Evolutionary conservation across 306 rosid species (phyloP).

Genomic region (Vigna reflexopilosa): DNA sequence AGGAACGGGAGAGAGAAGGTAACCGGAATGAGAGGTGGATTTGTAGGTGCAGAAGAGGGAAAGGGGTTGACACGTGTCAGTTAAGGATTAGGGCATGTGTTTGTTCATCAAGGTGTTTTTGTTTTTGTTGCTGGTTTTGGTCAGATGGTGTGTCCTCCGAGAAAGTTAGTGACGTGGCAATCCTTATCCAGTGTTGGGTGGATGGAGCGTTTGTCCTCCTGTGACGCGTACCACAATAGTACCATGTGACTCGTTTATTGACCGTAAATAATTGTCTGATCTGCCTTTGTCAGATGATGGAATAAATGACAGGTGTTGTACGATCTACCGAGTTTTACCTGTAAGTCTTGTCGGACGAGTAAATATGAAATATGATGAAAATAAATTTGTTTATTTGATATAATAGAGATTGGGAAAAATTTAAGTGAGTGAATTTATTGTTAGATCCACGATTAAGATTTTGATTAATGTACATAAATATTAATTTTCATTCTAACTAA

Average conservation of each 20-base stretch:
- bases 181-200: slow-evolving; percentile 56
- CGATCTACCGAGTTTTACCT: no score
- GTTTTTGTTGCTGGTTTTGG: slow-evolving; percentile 28
- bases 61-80: slow-evolving; percentile 52
- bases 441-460: no score
- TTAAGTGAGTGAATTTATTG: no score
- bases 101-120: not conserved
- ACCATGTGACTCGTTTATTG: not conserved
- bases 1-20: slow-evolving; percentile 4
- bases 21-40: slow-evolving; percentile 51
- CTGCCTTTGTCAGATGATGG: not conserved
- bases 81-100: slow-evolving; percentile 36
- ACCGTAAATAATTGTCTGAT: not conserved
- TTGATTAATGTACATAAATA: no score
- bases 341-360: no score
- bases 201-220: slow-evolving; percentile 3
- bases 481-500: no score
- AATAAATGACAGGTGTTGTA: not conserved
- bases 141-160: slow-evolving; percentile 42
- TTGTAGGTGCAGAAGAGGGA: not conserved
- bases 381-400: no score
- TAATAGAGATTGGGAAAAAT: no score
- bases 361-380: no score
- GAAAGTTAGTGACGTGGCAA: slow-evolving; percentile 58
- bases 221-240: slow-evolving; percentile 39